These are phyloP conservation scores for Botrytis galanthina DNA, from an alignment of 2,329 filamentous ascomycete genomes.

Conservation along the genomic window DNA sequence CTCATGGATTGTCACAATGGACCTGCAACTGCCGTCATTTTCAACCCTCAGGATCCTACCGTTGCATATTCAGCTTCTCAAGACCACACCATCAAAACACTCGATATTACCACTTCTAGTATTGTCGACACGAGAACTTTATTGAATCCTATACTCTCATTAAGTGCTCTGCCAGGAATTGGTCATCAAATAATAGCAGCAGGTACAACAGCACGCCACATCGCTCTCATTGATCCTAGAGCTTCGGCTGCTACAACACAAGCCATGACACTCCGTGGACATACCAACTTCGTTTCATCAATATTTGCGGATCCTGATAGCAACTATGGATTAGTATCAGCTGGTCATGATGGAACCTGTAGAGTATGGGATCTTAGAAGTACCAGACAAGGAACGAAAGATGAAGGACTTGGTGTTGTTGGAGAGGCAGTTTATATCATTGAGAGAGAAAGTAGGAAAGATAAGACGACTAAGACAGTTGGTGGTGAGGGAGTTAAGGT, in stretches of 20 bases:
- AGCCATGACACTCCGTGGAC: conserved; percentile 87
- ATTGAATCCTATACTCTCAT: conserved; percentile 76
- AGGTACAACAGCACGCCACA: conserved; percentile 80
- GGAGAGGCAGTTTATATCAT: conserved; percentile 75
- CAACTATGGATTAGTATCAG: conserved; percentile 80
- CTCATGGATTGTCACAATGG: conserved; percentile 69
- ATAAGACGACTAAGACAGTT: conserved; percentile 58
- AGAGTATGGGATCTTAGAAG: conserved; percentile 90
- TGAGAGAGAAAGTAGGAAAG: conserved; percentile 67
- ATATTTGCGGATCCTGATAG: conserved; percentile 54
- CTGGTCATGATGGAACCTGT: conserved; percentile 88
- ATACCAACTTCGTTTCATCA: conserved; percentile 68
- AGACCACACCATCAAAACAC: conserved; percentile 87
- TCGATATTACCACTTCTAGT: conserved; percentile 79
- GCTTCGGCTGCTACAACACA: conserved; percentile 71
- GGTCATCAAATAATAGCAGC: conserved; percentile 56
- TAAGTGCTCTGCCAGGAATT: conserved; percentile 68
- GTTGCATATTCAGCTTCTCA: conserved; percentile 89
- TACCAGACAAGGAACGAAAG: conserved; percentile 56
- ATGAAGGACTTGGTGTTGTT: conserved; percentile 60
- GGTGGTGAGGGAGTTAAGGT: conserved; percentile 88
- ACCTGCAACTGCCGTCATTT: conserved; percentile 75
- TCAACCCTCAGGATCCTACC: conserved; percentile 80
- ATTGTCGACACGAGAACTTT: conserved; percentile 82
- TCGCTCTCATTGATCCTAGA: conserved; percentile 90